Evolutionary conservation across 2,329 filamentous ascomycete species (phyloP).

Genomic region (Arthrobotrys iridis): DNA sequence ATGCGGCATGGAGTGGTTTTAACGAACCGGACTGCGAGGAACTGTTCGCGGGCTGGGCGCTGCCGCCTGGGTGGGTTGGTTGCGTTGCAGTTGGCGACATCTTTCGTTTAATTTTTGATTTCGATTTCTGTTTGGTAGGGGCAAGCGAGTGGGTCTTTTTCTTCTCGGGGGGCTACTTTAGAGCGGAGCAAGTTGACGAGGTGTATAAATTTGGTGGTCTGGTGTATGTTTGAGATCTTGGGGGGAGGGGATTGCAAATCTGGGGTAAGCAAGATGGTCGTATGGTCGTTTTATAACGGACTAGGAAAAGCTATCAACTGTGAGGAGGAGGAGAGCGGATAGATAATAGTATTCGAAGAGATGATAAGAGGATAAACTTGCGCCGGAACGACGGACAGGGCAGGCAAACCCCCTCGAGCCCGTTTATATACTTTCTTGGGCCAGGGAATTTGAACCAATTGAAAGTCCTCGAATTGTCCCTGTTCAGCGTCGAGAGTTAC

Average conservation of each 20-base stretch:
- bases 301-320: background rate
- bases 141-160: slow-evolving; percentile 25
- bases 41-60: background rate
- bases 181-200: background rate
- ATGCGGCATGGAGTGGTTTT: slow-evolving; percentile 74
- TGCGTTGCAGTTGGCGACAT: slow-evolving; percentile 51
- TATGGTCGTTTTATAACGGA: no score
- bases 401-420: slow-evolving; percentile 23
- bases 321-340: background rate
- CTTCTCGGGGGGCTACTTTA: background rate
- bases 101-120: no score
- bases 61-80: background rate
- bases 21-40: slow-evolving; percentile 24
- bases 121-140: no score
- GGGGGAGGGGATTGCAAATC: background rate
- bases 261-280: no score
- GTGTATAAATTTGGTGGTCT: no score
- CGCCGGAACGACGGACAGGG: slow-evolving; percentile 14
- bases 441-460: slow-evolving; percentile 19
- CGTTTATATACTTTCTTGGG: slow-evolving; percentile 16
- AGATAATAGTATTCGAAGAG: slow-evolving; percentile 6
- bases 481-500: background rate
- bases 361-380: slow-evolving; percentile 26
- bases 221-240: background rate
- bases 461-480: slow-evolving; percentile 9